These are phyloP conservation scores for Phyllosticta capitalensis DNA, from an alignment of 2,329 filamentous ascomycete species.

Conservation along the genomic window DNA sequence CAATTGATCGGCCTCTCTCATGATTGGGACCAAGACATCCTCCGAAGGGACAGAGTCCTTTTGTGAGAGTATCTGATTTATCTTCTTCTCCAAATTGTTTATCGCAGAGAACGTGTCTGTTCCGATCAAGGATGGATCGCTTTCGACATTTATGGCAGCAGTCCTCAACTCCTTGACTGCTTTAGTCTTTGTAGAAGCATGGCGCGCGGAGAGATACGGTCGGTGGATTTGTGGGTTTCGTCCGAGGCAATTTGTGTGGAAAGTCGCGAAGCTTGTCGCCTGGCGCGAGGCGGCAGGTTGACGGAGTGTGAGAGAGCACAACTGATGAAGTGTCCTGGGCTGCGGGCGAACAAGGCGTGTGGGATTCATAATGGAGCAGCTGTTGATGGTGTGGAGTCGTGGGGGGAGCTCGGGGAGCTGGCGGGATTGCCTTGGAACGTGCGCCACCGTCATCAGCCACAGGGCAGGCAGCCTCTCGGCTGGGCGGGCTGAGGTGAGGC, in stretches of 20 bases:
- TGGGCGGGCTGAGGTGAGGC: neutral
- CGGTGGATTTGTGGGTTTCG: neutral
- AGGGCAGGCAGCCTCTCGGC: neutral
- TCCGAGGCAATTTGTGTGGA: neutral
- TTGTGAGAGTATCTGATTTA: neutral
- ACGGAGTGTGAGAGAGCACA: conserved; percentile 30
- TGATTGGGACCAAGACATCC: conserved; percentile 2
- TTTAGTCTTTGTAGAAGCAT: neutral
- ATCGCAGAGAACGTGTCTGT: neutral
- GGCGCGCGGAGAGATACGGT: neutral
- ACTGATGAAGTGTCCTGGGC: conserved; percentile 30
- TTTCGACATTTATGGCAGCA: neutral
- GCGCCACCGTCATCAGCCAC: no score
- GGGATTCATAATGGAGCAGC: conserved; percentile 14
- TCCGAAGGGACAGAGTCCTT: conserved; percentile 2
- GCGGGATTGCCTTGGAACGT: conserved; percentile 1
- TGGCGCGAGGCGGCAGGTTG: conserved; percentile 1
- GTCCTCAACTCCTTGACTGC: neutral
- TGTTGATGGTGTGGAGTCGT: conserved; percentile 14
- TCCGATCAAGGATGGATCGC: neutral
- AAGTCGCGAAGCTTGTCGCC: neutral
- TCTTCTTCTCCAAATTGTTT: neutral
- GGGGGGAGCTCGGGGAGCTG: neutral
- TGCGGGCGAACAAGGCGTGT: conserved; percentile 5
- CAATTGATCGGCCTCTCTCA: neutral